Base-by-base conservation (phyloP, 192 early-diverging fungal genomes). In the Coemansia interrupta region DNA sequence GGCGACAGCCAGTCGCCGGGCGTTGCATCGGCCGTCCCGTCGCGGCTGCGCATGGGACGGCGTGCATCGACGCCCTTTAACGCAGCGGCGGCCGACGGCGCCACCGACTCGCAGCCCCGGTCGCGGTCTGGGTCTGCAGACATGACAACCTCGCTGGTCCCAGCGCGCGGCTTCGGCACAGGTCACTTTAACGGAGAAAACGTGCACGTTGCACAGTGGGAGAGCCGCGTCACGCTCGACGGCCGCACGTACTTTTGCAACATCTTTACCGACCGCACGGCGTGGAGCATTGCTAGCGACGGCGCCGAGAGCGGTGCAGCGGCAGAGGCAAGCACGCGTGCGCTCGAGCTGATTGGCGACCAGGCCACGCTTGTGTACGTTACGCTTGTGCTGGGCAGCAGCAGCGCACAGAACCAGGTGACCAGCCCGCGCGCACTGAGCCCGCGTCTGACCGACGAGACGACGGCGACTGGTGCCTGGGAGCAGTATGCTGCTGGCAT, bases 191-290 rank as follows among this genome's bases (percentile, higher is more conserved):
- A 23, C 19, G 59, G 22, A 50, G 62, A 68, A 13, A 60, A 39
- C 14, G 26, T 46, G 23, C 70, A 51, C 41, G 65, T 78, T 14
- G 53, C 74, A 18, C 74, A 86, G 53, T 89, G 87, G 87, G 86
- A 83, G 30, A 74, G 76, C 59, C 86, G 84, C 51, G 47, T 59
- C 23, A 77, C 82, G 19, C 64, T 73, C 0, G 87, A 89, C 46
- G 82, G 85, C 2, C 65, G 82, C 14, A 61, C 64, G 13, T 89
- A 86, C 63, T 88, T 73, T 60, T 87, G 83, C 80, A 86, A 89
- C 70, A 82, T 84, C 60, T 70, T 87, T 19, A 87, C 87, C 10
- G 86, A 89, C 64, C 73, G 79, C 53, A 86, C 82, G 5, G 73
- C 66, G 29, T 89, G 86, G 86, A 57, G 28, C 23, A 54, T 86